Base-by-base conservation (phyloP, 176 grass and related monocot species). In the Hyparrhenia diplandra region DNA sequence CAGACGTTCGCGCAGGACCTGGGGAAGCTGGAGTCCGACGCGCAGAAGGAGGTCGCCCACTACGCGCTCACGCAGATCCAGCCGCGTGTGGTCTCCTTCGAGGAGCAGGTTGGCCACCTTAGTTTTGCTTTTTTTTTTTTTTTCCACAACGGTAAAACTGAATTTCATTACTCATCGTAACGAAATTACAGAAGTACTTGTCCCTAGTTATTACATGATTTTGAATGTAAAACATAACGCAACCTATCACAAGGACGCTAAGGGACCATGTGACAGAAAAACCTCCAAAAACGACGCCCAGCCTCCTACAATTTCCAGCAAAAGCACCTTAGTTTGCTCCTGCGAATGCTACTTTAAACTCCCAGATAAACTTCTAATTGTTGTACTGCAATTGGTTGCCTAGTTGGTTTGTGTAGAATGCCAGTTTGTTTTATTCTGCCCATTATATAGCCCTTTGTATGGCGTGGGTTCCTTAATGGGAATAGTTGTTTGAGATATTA, bases 41-140 rank as follows among this genome's bases (percentile, higher is more conserved):
- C 87, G 5, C 88, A 95, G 90, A 95, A 99, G 90, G 96, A 93
- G 80, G 94, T 99, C 3, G 90, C 96, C 3, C 96, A 95, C 67
- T 93, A 95, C 51, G 96, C 90, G 23, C 89, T 99, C 69, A 82
- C 90, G 30, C 96, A 99, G 85, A 95, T 99, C 89, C 96, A 99
- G 77, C 96, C 96, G 23, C 90, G 96, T 14, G 96, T 95, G 4
- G 93, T 99, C 49, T 99, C 96, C 31, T 99, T 99, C 17, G 96
- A 99, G 84, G 96, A 99, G 82, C 96, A 99, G 96, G 96, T 99
- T 55, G 71, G 43, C 13, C 20, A 68, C 28, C 21, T 81, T 82
- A 17, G n/a, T n/a, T n/a, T n/a, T n/a, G n/a, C n/a, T n/a, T n/a
- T n/a, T n/a, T n/a, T n/a, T n/a, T n/a, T n/a, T n/a, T n/a, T n/a